Percentiles rank a stretch among this genome's conserved stretches.
phyloP scores from a whole-genome alignment of 768 basidiomycete species.

The Lentinula lateritia region DNA sequence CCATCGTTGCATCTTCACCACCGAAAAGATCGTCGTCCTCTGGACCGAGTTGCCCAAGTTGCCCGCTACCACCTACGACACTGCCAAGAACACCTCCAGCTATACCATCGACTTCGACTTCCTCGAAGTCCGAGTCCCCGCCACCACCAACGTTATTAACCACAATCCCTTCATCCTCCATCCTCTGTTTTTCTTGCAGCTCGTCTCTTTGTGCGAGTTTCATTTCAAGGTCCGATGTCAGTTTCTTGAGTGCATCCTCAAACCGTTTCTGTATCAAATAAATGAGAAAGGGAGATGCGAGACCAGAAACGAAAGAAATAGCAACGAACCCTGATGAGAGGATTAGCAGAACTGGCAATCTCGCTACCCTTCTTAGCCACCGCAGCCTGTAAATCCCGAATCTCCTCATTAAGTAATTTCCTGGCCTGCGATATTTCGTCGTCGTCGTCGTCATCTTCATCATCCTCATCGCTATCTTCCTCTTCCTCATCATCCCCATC shows the following conservation, averaged over 20 bases:
- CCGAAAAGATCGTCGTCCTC: neutral
- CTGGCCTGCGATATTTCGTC: slow-evolving; percentile 76
- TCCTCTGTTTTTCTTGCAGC: slow-evolving; percentile 67
- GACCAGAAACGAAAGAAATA: neutral
- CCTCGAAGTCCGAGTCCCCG: slow-evolving; percentile 20
- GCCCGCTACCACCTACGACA: neutral
- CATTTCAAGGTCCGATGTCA: slow-evolving; percentile 81
- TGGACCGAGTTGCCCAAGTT: neutral
- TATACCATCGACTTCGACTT: neutral
- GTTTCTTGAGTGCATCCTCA: slow-evolving; percentile 87
- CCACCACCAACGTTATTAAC: slow-evolving; percentile 23
- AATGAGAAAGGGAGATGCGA: neutral
- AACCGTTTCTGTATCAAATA: slow-evolving; percentile 69
- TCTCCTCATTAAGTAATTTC: slow-evolving; percentile 83
- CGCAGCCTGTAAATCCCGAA: slow-evolving; percentile 82
- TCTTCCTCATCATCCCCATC: neutral
- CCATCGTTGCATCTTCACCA: neutral
- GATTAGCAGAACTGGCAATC: slow-evolving; percentile 78
- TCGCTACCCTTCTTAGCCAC: slow-evolving; percentile 82
- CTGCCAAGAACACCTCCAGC: neutral
- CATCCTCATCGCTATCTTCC: neutral
- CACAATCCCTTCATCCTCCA: slow-evolving; percentile 62
- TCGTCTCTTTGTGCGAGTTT: slow-evolving; percentile 78
- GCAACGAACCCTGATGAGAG: slow-evolving; percentile 68
- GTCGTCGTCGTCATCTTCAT: slow-evolving; percentile 53